Base-by-base conservation (phyloP, 768 basidiomycete species). In the Russula dissimulans region DNA sequence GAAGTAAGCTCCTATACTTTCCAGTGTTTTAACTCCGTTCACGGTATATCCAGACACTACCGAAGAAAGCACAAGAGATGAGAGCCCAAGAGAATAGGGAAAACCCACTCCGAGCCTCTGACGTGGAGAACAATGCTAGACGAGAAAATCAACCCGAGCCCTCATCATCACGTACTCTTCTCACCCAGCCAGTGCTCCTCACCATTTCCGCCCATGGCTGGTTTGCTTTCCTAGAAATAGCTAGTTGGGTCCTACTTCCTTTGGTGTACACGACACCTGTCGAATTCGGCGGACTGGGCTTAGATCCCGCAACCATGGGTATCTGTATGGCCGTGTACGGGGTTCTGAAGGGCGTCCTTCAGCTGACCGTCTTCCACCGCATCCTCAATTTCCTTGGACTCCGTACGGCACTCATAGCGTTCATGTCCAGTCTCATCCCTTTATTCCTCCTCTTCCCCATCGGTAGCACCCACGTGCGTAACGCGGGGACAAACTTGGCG, bases 251-350 rank as follows among this genome's bases (percentile, higher is more conserved):
- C 14, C 45, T 61, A 11, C 44, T 56, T 31, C 81, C 81, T 1
- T 68, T 82, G 47, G 78, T 81, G 67, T 74, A 73, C 53, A 69
- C 77, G 22, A 74, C 76, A 5, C 76, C 81, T 0, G 67, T 75
- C 22, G 67, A 67, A 36, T 69, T 75, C 4, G 78, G 79, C 3
- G 77, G 77, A 4, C 71, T 78, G 9, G 69, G 70, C 11, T 64
- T 74, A 46, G 66, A 67, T 1, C 74, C 75, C 1, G 72, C 74
- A 10, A 64, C 63, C n/a, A 79, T 78, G 44, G 76, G 77, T 1
- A 4, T 68, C 5, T 72, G 71, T 59, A 67, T 79, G 29, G 73
- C 74, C 1, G 10, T 68, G 2, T 67, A 73, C 18, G 79, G 77
- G 2, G 38, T 74, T 17, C 43, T 69, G 39, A 72, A 76, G 32